phyloP scores from a whole-genome alignment of 2,329 filamentous ascomycete species.

The Phyllosticta citriasiana region DNA sequence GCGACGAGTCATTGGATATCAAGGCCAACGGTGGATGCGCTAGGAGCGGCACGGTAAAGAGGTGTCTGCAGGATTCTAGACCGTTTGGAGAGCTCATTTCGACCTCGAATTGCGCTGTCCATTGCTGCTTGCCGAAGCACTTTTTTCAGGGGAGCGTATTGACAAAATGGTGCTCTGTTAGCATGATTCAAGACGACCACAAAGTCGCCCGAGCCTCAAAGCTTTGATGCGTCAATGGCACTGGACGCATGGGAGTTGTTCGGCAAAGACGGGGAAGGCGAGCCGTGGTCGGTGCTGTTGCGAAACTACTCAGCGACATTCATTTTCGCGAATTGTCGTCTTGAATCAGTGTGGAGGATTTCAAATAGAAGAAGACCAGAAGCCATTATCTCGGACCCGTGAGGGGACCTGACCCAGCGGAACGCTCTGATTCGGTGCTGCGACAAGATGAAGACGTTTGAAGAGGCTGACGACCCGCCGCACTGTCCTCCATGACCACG shows the following conservation, averaged over 20 bases:
- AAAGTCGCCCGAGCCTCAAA: neutral
- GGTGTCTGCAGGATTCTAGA: neutral
- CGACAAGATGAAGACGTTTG: neutral
- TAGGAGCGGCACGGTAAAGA: neutral
- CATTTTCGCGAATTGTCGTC: neutral
- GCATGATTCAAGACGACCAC: neutral
- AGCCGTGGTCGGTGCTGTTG: neutral
- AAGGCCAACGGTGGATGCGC: neutral
- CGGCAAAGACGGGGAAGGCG: neutral
- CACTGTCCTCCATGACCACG: neutral
- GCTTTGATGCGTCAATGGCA: neutral
- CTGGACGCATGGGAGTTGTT: neutral
- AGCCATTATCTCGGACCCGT: neutral
- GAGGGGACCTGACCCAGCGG: neutral
- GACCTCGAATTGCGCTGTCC: neutral
- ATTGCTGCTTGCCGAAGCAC: neutral
- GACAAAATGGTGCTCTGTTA: neutral
- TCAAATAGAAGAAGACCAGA: neutral
- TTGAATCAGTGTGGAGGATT: neutral
- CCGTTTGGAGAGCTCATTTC: neutral
- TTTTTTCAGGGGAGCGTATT: neutral
- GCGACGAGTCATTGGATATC: neutral
- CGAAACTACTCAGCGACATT: neutral
- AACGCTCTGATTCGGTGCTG: neutral
- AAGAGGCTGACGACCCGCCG: neutral